Base-by-base conservation (phyloP, 768 basidiomycete genomes). In the Amanita rubescens region DNA sequence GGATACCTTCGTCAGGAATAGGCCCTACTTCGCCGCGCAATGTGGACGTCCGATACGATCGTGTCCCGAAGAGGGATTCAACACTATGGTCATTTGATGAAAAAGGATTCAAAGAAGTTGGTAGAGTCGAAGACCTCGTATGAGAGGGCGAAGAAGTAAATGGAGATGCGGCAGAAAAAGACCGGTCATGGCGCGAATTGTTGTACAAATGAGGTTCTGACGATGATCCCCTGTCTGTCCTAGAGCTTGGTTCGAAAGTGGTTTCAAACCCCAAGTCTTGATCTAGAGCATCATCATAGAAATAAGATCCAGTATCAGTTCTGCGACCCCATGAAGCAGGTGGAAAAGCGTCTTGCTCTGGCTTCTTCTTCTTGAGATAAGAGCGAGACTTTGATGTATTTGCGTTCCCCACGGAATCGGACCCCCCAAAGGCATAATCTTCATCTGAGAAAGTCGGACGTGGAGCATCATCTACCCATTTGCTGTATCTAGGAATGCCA, bases 401-500 rank as follows among this genome's bases (percentile, higher is more conserved):
- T 32, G 20, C 67, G 12, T 64, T 53, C 9, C 62, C 66, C 22
- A 78, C 70, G 53, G 72, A 79, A 42, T 68, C 70, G n/a, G 74
- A 55, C n/a, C 78, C 72, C 25, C 74, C 73, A 56, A 92, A 92
- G 14, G 73, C 75, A 66, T 92, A 91, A 9, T 60, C 57, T 24
- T 62, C 65, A 42, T 71, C 70, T 9, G 62, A 53, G 12, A 68
- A 66, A 19, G n/a, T n/a, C n/a, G 62, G 67, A 41, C 63, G 64
- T 22, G 54, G 55, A 9, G 63, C 63, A 33, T 75, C 72, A 53
- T 90, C 80, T 1, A 89, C 66, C 91, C 91, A 94, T 46, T 71
- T 71, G 22, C 81, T 75, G 49, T 73, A 77, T 14, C 82, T 84
- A 0, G 89, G 86, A 61, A 84, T 65, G 19, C 85, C 81, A 2